Base-by-base conservation (phyloP, 2,329 filamentous ascomycete species). In the Cladophialophora psammophila region DNA sequence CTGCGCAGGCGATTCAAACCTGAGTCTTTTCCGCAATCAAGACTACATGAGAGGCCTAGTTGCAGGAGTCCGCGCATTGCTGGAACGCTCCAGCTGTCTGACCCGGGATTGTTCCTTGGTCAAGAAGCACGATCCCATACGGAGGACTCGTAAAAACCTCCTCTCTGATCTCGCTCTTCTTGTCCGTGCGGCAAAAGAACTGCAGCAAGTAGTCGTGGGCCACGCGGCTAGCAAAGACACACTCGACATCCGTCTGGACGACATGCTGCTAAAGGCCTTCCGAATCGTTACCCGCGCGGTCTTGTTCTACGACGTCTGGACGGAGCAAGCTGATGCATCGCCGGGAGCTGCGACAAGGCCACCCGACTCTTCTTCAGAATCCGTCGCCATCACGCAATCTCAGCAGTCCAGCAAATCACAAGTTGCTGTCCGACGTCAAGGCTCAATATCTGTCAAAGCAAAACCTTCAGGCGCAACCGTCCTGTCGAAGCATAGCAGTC, bases 11-110 rank as follows among this genome's bases (percentile, higher is more conserved):
- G 87, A 90, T 61, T 91, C 89, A 61, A 91, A 93, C 74, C 85
- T 89, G 62, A 87, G 91, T 72, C 90, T 94, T 57, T 96, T 97
- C 76, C 88, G 90, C 55, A 94, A 94, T 77, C 93, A 97, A 77
- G 94, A 97, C 76, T 95, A 96, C 76, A 94, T 97, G 85, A 90
- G 93, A 79, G 93, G 92, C 31, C 90, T 97, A 76, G 96, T 98
- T 74, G 94, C 93, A 8, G 95, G 95, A 36, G 94, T 98, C 64
- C 88, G 95, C 56, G 94, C 91, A 80, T 86, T 99, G 50, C 79
- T 99, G 78, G 94, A 98, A 83, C 90, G 89, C 74, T 94, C 93
- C 15, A 86, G 94, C 72, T 98, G 94, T 77, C 81, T 98, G 38
- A 96, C 91, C 50, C 85, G 93, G 73, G 94, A 98, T 73, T 90